Percentiles rank a stretch among this genome's conserved stretches.
Evolutionary conservation across 257 asterid species (phyloP).

Genomic region (Solanum stenotomum): DNA sequence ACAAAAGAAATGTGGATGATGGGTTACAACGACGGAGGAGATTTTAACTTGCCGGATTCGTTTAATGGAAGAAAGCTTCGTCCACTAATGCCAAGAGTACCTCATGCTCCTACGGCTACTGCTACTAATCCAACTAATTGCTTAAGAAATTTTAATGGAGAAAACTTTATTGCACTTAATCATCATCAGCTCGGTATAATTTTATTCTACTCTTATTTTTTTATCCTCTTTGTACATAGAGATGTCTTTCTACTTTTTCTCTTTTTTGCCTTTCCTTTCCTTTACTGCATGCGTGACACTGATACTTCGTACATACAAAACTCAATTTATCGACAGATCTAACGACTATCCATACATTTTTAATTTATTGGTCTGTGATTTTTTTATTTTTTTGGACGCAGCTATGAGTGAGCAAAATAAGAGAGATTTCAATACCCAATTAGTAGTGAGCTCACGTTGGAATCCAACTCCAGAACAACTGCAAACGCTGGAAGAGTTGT

Average conservation of each 20-base stretch:
- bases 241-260: neutral
- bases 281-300: neutral
- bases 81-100: slow-evolving; percentile 58
- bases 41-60: slow-evolving; percentile 49
- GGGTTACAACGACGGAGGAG: slow-evolving; percentile 75
- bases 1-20: slow-evolving; percentile 69
- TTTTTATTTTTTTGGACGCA: slow-evolving; percentile 6
- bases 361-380: neutral
- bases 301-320: neutral
- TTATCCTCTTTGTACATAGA: neutral
- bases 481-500: slow-evolving; percentile 71
- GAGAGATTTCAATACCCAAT: slow-evolving; percentile 50
- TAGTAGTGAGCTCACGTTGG: slow-evolving; percentile 90
- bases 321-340: neutral
- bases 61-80: slow-evolving; percentile 50
- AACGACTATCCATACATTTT: neutral
- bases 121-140: slow-evolving; percentile 27
- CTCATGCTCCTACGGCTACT: slow-evolving; percentile 20
- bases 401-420: slow-evolving; percentile 58
- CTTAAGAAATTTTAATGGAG: slow-evolving; percentile 36
- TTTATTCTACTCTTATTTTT: too few relatives aligned
- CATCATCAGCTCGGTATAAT: slow-evolving; percentile 50
- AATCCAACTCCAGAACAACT: slow-evolving; percentile 94
- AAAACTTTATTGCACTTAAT: slow-evolving; percentile 59
- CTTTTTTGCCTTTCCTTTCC: neutral